phyloP scores from a whole-genome alignment of 768 basidiomycete species.

The Hirschioporus abietinus region DNA sequence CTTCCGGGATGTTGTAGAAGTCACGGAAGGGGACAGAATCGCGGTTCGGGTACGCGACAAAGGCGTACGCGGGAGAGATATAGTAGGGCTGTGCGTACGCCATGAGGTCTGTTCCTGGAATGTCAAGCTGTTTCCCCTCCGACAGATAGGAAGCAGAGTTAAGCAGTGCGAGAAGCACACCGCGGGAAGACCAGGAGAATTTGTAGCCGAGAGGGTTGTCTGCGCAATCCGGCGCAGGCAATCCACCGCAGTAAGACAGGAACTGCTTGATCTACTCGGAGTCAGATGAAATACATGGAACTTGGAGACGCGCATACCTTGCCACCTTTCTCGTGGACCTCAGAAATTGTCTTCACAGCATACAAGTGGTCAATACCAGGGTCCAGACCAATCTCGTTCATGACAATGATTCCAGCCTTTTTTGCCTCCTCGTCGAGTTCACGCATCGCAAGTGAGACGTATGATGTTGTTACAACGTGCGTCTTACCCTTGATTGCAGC shows the following conservation, averaged over 20 bases:
- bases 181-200: slow-evolving; percentile 97
- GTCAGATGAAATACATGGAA: slow-evolving; percentile 4
- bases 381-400: slow-evolving; percentile 98
- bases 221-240: slow-evolving; percentile 86
- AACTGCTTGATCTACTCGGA: slow-evolving; percentile 73
- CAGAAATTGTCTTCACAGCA: slow-evolving; percentile 89
- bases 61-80: slow-evolving; percentile 92
- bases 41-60: slow-evolving; percentile 96
- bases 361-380: slow-evolving; percentile 94
- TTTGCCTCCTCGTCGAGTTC: slow-evolving; percentile 77
- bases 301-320: slow-evolving; percentile 48
- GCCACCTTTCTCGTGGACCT: slow-evolving; percentile 91
- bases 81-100: slow-evolving; percentile 86
- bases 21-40: slow-evolving; percentile 88
- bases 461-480: slow-evolving; percentile 93
- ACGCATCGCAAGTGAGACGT: slow-evolving; percentile 87
- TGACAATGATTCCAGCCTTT: slow-evolving; percentile 85
- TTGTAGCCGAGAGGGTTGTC: slow-evolving; percentile 98
- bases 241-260: slow-evolving; percentile 92
- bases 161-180: slow-evolving; percentile 90
- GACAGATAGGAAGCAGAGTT: slow-evolving; percentile 83
- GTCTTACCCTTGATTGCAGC: slow-evolving; percentile 87
- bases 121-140: slow-evolving; percentile 54
- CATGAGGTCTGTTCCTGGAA: slow-evolving; percentile 86
- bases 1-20: slow-evolving; percentile 91